Percentiles rank a stretch among this genome's conserved stretches.
phyloP scores from a whole-genome alignment of 805 yeast genomes.

The Cyberlindnera japonica region DNA sequence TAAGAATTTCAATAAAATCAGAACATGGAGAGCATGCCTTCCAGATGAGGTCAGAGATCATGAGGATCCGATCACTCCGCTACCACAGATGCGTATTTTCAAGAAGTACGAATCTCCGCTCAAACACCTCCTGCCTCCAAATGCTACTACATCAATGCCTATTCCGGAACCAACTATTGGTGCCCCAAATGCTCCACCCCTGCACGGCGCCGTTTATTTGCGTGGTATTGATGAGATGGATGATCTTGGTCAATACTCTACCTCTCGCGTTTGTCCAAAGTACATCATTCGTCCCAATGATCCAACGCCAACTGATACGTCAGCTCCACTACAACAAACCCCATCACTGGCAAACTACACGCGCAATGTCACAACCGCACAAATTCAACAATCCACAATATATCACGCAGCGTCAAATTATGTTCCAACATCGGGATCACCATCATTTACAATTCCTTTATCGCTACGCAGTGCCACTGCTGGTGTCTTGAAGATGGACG shows the following conservation, averaged over 20 bases:
- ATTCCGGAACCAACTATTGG: conserved; percentile 82
- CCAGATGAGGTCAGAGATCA: conserved; percentile 91
- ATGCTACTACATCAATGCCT: conserved; percentile 68
- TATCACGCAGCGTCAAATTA: conserved; percentile 28
- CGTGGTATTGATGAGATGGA: conserved; percentile 74
- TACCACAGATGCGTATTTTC: conserved; percentile 62
- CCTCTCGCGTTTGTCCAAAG: conserved; percentile 44
- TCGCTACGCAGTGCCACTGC: conserved; percentile 15
- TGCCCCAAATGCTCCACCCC: conserved; percentile 87
- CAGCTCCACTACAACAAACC: conserved; percentile 14
- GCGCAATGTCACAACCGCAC: conserved; percentile 16
- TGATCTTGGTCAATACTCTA: conserved; percentile 73
- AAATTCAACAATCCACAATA: conserved; percentile 12
- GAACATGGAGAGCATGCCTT: conserved; percentile 98
- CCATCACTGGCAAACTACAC: conserved; percentile 23
- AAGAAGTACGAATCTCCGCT: conserved; percentile 83
- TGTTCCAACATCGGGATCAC: conserved; percentile 23
- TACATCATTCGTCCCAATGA: conserved; percentile 42
- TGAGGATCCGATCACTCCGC: conserved; percentile 76
- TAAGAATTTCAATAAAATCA: conserved; percentile 85
- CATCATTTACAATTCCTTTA: conserved; percentile 34
- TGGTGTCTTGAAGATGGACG: conserved; percentile 32
- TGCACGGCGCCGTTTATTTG: conserved; percentile 84
- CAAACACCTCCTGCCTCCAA: conserved; percentile 68
- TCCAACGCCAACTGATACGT: conserved; percentile 28